A percentile compares a stretch with the other conserved stretches of the same genome.
Evolutionary conservation across 1,284 basidiomycete genomes (phyloP).

Genomic region (Phlebopus sp.): DNA sequence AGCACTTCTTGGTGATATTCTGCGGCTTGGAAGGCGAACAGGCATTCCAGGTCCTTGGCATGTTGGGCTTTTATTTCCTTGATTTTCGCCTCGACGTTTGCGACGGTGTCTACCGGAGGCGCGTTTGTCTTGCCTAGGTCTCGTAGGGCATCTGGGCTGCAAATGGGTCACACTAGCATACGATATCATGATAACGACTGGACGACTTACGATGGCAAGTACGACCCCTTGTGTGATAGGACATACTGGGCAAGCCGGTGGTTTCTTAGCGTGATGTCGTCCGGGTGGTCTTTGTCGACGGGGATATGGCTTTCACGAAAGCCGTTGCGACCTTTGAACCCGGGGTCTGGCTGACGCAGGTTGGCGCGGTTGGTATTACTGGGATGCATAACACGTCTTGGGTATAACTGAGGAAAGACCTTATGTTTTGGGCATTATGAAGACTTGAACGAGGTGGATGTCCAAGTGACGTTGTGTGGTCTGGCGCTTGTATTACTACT

Average conservation of each 20-base stretch:
- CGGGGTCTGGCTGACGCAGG: conserved; percentile 11
- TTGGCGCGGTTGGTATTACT: background rate
- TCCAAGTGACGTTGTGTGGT: too few relatives aligned
- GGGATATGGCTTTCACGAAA: conserved; percentile 16
- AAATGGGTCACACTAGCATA: background rate
- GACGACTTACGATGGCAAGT: conserved; percentile 26
- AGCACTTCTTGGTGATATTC: conserved; percentile 41
- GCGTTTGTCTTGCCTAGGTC: conserved; percentile 19
- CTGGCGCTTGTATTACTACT: too few relatives aligned
- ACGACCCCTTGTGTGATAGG: conserved; percentile 24
- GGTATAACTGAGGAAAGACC: too few relatives aligned
- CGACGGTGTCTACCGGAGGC: conserved; percentile 24
- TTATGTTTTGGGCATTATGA: too few relatives aligned
- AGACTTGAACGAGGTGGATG: too few relatives aligned
- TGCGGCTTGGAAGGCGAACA: conserved; percentile 41
- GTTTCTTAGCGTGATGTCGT: conserved; percentile 26
- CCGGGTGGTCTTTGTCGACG: conserved; percentile 19
- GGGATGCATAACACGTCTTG: too few relatives aligned
- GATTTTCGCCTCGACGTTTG: conserved; percentile 35
- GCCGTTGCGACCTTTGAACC: conserved; percentile 17
- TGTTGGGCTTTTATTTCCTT: conserved; percentile 38
- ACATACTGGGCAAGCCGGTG: conserved; percentile 31
- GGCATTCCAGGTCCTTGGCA: conserved; percentile 39
- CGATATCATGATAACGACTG: background rate
- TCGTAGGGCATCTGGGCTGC: conserved; percentile 19